These are phyloP conservation scores for Meyerozyma carpophila DNA, from an alignment of 1,139 yeast genomes.

Conservation along the genomic window DNA sequence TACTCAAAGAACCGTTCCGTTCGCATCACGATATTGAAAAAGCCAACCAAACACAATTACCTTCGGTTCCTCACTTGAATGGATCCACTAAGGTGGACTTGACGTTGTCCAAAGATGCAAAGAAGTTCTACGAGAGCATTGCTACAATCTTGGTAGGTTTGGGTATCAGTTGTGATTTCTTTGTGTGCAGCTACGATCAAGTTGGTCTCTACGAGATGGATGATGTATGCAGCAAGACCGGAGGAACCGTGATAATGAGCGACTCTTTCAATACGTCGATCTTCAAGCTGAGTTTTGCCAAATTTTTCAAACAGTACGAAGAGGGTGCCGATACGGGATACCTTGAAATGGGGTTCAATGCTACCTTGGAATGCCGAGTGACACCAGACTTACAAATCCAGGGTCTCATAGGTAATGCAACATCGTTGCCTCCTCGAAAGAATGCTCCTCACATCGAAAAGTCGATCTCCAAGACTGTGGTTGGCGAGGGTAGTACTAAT, in stretches of 20 bases:
- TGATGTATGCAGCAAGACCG: constrained; percentile 49
- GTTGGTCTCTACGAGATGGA: constrained; percentile 66
- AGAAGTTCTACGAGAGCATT: constrained; percentile 40
- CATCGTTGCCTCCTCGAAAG: constrained; percentile 30
- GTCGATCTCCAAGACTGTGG: constrained; percentile 20
- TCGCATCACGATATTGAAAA: constrained; percentile 54
- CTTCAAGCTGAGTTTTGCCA: constrained; percentile 57
- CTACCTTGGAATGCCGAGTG: constrained; percentile 51
- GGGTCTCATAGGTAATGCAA: constrained; percentile 59
- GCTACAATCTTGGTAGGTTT: constrained; percentile 30
- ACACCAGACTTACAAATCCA: constrained; percentile 45
- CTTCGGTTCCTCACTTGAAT: constrained; percentile 20
- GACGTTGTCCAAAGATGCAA: constrained; percentile 22
- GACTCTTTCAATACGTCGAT: constrained; percentile 64
- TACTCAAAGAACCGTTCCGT: constrained; percentile 49
- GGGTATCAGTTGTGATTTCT: constrained; percentile 53
- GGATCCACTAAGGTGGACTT: constrained; percentile 26
- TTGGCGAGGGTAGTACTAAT: constrained; percentile 52
- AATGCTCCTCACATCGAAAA: constrained; percentile 19
- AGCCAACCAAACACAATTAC: constrained; percentile 32
- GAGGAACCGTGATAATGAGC: constrained; percentile 57
- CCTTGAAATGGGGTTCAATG: constrained; percentile 51
- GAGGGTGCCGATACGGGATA: constrained; percentile 23
- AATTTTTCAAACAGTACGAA: constrained; percentile 38
- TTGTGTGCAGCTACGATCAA: constrained; percentile 65